Evolutionary conservation across 345 rosid species (phyloP).

Genomic region (Hypericum perforatum): DNA sequence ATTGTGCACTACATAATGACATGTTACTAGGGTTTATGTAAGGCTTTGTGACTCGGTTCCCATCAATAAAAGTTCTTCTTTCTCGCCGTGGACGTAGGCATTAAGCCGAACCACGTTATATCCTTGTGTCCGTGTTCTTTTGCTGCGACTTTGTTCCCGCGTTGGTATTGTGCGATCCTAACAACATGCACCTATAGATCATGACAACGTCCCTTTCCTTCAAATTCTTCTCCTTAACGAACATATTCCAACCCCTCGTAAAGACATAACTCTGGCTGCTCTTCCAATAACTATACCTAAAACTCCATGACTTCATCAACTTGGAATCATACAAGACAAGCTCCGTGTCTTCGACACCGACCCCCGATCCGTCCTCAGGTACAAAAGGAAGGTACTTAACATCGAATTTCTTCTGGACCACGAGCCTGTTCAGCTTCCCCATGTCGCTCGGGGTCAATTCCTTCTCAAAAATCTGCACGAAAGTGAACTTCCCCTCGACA

Average conservation of each 20-base stretch:
- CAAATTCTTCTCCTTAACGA: conserved; percentile 20
- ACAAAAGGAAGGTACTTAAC: conserved; percentile 14
- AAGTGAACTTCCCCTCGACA: conserved; percentile 1
- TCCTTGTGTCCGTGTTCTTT: too few relatives aligned
- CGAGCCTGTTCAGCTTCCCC: conserved; percentile 23
- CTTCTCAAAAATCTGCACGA: conserved; percentile 15
- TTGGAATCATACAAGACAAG: conserved; percentile 17
- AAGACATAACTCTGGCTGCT: too few relatives aligned
- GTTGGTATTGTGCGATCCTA: too few relatives aligned
- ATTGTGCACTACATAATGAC: too few relatives aligned
- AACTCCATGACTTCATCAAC: conserved; percentile 20
- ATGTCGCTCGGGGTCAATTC: too few relatives aligned
- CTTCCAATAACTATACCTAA: conserved; percentile 23
- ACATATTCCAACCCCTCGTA: conserved; percentile 25
- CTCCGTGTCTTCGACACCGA: conserved; percentile 14
- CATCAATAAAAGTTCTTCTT: too few relatives aligned
- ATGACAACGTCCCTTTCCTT: conserved; percentile 15
- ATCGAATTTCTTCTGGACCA: conserved; percentile 20
- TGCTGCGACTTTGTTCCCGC: too few relatives aligned
- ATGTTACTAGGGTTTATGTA: too few relatives aligned
- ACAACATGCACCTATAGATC: conserved; percentile 8
- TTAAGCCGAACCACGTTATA: too few relatives aligned
- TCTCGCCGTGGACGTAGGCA: too few relatives aligned
- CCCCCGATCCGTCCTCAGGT: not conserved
- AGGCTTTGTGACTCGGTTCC: too few relatives aligned